phyloP scores from a whole-genome alignment of 768 basidiomycete species.

The Pholiota molesta region DNA sequence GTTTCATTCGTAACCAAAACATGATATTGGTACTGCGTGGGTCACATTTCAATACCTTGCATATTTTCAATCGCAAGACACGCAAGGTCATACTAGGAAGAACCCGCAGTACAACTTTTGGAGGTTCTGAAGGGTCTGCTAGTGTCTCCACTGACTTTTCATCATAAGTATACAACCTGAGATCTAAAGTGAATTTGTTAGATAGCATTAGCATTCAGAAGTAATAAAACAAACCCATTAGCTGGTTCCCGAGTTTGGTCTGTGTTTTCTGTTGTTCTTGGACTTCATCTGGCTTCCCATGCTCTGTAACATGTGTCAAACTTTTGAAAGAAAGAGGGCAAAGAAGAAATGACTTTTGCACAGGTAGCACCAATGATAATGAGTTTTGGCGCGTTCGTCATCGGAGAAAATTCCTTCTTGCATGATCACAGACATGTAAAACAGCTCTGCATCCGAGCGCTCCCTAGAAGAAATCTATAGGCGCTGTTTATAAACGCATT shows the following conservation, averaged over 20 bases:
- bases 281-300: slow-evolving; percentile 53
- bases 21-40: slow-evolving; percentile 35
- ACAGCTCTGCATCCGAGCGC: slow-evolving; percentile 79
- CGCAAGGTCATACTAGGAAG: slow-evolving; percentile 72
- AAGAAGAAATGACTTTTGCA: slow-evolving; percentile 54
- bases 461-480: slow-evolving; percentile 69
- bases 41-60: slow-evolving; percentile 47
- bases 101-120: slow-evolving; percentile 46
- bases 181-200: slow-evolving; percentile 16
- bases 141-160: slow-evolving; percentile 13
- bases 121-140: slow-evolving; percentile 19
- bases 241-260: slow-evolving; percentile 59
- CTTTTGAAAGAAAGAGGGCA: neutral
- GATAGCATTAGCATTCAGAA: neutral
- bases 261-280: slow-evolving; percentile 29
- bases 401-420: slow-evolving; percentile 46
- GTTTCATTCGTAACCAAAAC: slow-evolving; percentile 61
- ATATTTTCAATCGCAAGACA: slow-evolving; percentile 63
- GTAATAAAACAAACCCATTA: slow-evolving; percentile 53
- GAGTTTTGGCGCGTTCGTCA: slow-evolving; percentile 44
- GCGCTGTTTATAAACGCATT: neutral
- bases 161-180: slow-evolving; percentile 25
- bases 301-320: slow-evolving; percentile 39
- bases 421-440: slow-evolving; percentile 73
- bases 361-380: slow-evolving; percentile 69